A percentile compares a stretch with the other conserved stretches of the same genome.
Conservation (phyloP, 768 basidiomycete species). For the Serendipita sp. region DNA sequence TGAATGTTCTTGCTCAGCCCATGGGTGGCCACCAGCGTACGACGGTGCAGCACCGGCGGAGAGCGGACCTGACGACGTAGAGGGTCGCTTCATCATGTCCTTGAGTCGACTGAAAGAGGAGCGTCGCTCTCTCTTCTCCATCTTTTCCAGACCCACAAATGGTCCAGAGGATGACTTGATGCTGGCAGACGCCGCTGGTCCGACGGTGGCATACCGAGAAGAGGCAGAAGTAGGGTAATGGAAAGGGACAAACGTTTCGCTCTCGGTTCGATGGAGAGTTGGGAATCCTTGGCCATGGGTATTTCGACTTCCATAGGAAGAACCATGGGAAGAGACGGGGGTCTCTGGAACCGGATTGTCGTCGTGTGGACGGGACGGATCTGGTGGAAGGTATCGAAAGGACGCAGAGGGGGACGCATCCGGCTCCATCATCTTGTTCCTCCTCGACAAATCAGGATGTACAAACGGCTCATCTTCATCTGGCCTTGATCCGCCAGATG, state of each 20-base stretch:
- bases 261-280: not conserved
- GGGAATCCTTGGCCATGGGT: not conserved
- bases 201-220: not conserved
- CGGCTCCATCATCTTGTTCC: not conserved
- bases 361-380: not conserved
- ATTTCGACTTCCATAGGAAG: not conserved
- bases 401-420: not conserved
- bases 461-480: not conserved
- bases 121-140: not conserved
- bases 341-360: not conserved
- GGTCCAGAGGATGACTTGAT: not conserved
- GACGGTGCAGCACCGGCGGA: not conserved
- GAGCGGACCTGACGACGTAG: not conserved
- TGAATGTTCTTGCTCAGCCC: not conserved
- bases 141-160: not conserved
- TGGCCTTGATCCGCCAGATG: not conserved
- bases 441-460: not conserved
- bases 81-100: not conserved
- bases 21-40: not conserved
- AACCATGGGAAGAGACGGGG: not conserved
- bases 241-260: not conserved
- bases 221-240: not conserved
- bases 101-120: not conserved
- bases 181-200: not conserved
- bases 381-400: not conserved